Evolutionary conservation across 1,284 basidiomycete genomes (phyloP).

Genomic region (Salmacisia buchloeana): DNA sequence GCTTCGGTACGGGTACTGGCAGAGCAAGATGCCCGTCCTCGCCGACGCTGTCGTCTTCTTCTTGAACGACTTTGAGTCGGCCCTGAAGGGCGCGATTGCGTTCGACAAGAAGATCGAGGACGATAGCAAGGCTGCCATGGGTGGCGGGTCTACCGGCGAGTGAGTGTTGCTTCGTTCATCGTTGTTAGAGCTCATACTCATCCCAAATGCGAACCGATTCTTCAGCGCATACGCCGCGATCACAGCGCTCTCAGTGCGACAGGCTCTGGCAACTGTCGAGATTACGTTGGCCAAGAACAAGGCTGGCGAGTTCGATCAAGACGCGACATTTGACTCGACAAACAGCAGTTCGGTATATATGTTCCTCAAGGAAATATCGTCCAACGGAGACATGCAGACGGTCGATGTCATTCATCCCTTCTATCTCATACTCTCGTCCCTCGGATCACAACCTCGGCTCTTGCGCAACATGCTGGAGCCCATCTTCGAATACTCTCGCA

Average conservation of each 20-base stretch:
- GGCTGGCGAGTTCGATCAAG: constrained; percentile 22
- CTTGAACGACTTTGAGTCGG: constrained; percentile 65
- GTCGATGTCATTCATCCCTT: constrained; percentile 52
- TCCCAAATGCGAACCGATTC: neutral
- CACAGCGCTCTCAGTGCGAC: constrained; percentile 39
- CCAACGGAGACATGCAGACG: constrained; percentile 49
- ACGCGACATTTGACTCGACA: constrained; percentile 54
- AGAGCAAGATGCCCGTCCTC: constrained; percentile 32
- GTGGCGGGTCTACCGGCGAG: constrained; percentile 38
- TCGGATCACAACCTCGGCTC: constrained; percentile 57
- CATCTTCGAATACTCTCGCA: constrained; percentile 55
- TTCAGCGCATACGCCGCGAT: constrained; percentile 40
- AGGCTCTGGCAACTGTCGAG: constrained; percentile 43
- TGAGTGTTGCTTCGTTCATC: neutral
- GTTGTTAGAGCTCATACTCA: neutral
- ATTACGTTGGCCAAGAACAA: constrained; percentile 33
- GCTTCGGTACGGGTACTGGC: constrained; percentile 46
- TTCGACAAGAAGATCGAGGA: constrained; percentile 39
- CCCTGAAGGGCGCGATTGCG: constrained; percentile 53
- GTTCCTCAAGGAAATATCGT: constrained; percentile 47
- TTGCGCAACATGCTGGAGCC: constrained; percentile 60
- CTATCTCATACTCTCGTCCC: constrained; percentile 55
- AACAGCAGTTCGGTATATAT: too few species aligned
- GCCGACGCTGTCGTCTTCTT: constrained; percentile 52
- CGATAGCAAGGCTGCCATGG: constrained; percentile 37